Evolutionary conservation across 164 flowering plant genomes (phyloP).

Genomic region (Brasenia schreberi): DNA sequence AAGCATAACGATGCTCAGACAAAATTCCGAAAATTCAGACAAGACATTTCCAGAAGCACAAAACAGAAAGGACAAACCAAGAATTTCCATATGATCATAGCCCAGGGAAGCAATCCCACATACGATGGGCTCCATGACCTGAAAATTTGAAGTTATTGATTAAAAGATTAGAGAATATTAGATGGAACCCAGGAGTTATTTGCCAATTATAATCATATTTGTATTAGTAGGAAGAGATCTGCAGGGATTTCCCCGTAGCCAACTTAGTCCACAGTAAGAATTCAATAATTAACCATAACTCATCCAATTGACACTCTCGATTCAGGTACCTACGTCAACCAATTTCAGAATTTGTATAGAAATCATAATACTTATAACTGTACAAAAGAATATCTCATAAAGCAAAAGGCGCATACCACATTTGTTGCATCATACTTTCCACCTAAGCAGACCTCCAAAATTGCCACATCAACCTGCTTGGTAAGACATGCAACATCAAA

Average conservation of each 20-base stretch:
- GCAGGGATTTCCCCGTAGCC: background rate
- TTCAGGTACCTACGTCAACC: background rate
- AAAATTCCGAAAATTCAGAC: too few relatives aligned
- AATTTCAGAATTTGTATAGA: background rate
- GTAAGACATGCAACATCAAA: too few relatives aligned
- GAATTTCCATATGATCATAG: conserved; percentile 98
- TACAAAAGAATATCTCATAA: background rate
- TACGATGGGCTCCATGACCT: conserved; percentile 79
- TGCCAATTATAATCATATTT: background rate
- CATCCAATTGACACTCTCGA: background rate
- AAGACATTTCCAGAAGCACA: background rate
- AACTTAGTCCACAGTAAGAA: background rate
- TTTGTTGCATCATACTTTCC: conserved; percentile 95
- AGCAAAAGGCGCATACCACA: conserved; percentile 50
- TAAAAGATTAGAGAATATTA: too few relatives aligned
- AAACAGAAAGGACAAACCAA: conserved; percentile 52
- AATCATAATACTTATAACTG: background rate
- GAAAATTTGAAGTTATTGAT: conserved; percentile 2
- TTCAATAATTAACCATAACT: background rate
- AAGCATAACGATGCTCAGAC: too few relatives aligned
- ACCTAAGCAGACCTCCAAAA: conserved; percentile 95
- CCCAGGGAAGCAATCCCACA: conserved; percentile 97
- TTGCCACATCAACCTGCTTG: conserved; percentile 87
- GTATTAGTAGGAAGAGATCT: background rate
- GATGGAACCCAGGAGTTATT: background rate